These are phyloP conservation scores for Chalciporus piperatus DNA, from an alignment of 768 basidiomycete genomes.

Conservation along the genomic window DNA sequence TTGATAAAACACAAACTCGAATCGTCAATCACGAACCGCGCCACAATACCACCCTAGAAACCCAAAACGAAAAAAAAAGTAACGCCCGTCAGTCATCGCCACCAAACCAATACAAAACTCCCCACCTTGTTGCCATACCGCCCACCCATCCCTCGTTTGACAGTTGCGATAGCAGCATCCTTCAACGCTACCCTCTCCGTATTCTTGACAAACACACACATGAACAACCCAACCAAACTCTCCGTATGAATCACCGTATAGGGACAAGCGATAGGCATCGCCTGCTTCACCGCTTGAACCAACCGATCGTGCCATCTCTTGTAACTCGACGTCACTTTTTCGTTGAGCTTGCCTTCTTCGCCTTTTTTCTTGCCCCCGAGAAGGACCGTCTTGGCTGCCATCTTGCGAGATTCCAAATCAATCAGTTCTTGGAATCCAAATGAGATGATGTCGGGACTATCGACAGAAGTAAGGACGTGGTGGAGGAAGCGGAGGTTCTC, in stretches of 20 bases:
- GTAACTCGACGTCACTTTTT: slow-evolving; percentile 85
- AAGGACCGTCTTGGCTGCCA: slow-evolving; percentile 89
- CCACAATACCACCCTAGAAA: slow-evolving; percentile 84
- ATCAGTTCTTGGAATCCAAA: slow-evolving; percentile 98
- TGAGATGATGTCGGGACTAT: slow-evolving; percentile 81
- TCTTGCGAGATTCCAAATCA: slow-evolving; percentile 88
- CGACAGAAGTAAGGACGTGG: slow-evolving; percentile 69
- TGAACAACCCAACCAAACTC: slow-evolving; percentile 87
- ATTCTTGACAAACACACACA: slow-evolving; percentile 69
- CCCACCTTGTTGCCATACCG: slow-evolving; percentile 93
- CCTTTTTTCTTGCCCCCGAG: slow-evolving; percentile 67
- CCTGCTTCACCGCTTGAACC: slow-evolving; percentile 63
- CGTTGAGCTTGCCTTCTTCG: slow-evolving; percentile 52
- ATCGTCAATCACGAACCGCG: slow-evolving; percentile 86
- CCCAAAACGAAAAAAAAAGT: no score
- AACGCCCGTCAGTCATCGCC: not conserved
- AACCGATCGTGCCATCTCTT: slow-evolving; percentile 87
- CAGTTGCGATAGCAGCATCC: slow-evolving; percentile 70
- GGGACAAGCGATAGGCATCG: slow-evolving; percentile 68
- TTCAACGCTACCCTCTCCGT: slow-evolving; percentile 57
- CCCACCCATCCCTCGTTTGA: slow-evolving; percentile 92
- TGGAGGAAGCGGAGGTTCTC: slow-evolving; percentile 81
- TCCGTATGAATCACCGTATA: slow-evolving; percentile 85
- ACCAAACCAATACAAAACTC: not conserved
- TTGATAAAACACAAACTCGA: slow-evolving; percentile 95